Evolutionary conservation across 2,329 filamentous ascomycete genomes (phyloP), one percentile per base, ranked within the genome.

Genomic region (Pezicula carpinea): DNA sequence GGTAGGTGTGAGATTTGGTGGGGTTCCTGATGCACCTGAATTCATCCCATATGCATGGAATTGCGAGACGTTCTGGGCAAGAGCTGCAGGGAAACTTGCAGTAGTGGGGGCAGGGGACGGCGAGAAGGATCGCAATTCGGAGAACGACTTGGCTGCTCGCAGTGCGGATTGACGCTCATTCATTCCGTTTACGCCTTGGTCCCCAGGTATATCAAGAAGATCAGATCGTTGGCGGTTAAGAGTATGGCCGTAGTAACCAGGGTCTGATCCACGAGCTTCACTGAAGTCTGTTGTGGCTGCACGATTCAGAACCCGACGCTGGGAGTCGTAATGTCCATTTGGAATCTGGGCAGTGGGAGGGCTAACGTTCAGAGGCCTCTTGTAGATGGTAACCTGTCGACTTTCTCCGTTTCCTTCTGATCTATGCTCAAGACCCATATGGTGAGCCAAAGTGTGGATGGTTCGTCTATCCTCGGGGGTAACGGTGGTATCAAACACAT

Each of bases 211-310:
- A 63, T 91, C 87, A 32, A 97, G 74, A n/a, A 91, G 90, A 23
- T 77, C 79, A 11, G 87, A 88, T 22, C 85, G 84, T 56, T 92
- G 89, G 53, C 92, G 83, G 18, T 87, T 84, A 49, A 96, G 78
- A 2, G 86, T 80, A 59, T 83, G 83, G 55, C 90, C 92, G 55
- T 85, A 85, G 55, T 79, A 82, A 41, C 75, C 76, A 17, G 83
- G 83, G 26, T 71, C 72, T 17, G 77, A 70, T 18, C 86, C 84
- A 45, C 87, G 79, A 43, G 87, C 82, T 53, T 90, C 86, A 55
- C 88, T 90, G 67, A 97, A 97, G 67, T 97, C 93, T 56, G 95
- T 96, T 2, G 93, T 97, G n/a, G 93, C 93, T 14, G 93, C 91
- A 53, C 93, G 85, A 70, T 90, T 96, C 31, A 99, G 74, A 4